These are phyloP conservation scores for Gorgonomyces haynaldii DNA, from an alignment of 192 early-diverging fungal genomes.

Conservation along the genomic window DNA sequence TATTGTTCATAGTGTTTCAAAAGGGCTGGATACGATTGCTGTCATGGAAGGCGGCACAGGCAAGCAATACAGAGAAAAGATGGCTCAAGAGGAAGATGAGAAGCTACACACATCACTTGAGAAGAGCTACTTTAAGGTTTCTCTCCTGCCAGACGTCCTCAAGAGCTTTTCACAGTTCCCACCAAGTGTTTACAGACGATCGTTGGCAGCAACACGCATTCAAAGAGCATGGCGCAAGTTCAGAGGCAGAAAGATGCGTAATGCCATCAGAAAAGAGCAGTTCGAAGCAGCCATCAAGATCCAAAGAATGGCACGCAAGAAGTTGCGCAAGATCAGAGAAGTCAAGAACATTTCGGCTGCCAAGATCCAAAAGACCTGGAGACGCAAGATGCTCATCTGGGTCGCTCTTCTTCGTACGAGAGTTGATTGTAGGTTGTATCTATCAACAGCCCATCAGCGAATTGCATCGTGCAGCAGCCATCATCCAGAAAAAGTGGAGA, in stretches of 20 bases:
- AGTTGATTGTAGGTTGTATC: slow-evolving; percentile 24
- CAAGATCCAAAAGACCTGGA: slow-evolving; percentile 43
- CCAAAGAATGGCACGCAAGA: slow-evolving; percentile 38
- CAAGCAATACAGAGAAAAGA: slow-evolving; percentile 7
- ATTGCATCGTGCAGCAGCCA: slow-evolving; percentile 32
- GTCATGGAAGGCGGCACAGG: slow-evolving; percentile 16
- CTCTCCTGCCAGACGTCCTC: slow-evolving; percentile 15
- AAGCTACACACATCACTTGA: slow-evolving; percentile 32
- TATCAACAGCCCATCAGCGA: slow-evolving; percentile 41
- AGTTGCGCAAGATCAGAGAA: slow-evolving; percentile 28
- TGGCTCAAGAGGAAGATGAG: slow-evolving; percentile 36
- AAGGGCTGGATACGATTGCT: slow-evolving; percentile 11
- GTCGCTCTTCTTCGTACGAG: slow-evolving; percentile 34
- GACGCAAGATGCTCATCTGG: slow-evolving; percentile 37
- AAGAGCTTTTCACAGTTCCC: slow-evolving; percentile 49
- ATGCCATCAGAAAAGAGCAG: slow-evolving; percentile 29
- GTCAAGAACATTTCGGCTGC: slow-evolving; percentile 38
- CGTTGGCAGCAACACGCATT: slow-evolving; percentile 38
- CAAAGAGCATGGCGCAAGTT: slow-evolving; percentile 40
- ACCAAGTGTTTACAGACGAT: slow-evolving; percentile 40
- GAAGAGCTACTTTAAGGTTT: slow-evolving; percentile 26
- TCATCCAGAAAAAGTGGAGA: slow-evolving; percentile 41
- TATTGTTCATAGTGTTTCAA: slow-evolving; percentile 8
- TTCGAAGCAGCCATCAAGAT: slow-evolving; percentile 38
- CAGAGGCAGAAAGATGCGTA: slow-evolving; percentile 28